Evolutionary conservation across 257 asterid genomes (phyloP), one percentile per base, ranked within the genome.

Genomic region (Echites panduratus): DNA sequence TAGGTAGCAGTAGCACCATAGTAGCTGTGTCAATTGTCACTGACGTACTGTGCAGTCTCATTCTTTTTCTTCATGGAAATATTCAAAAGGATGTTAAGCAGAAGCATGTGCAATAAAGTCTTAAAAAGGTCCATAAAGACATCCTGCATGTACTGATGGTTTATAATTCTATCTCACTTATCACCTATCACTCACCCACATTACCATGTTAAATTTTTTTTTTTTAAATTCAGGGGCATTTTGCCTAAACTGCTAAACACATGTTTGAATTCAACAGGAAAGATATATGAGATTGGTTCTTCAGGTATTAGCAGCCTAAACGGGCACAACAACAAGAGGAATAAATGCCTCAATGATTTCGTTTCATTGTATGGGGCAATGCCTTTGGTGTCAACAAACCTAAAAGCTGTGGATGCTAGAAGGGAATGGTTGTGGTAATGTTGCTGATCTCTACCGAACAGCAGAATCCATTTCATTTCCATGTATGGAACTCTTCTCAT

Each of bases 231-330:
- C 17, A 24, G 38, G 10, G 38, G 64, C 64, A 57, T 24, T 24
- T 9, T 57, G 61, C 35, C 38, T 57, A 57, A 10, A 38, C 38
- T 57, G 35, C 10, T 57, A 57, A 0, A 9, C 17, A n/a, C 2
- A 1, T 26, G 41, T 58, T 58, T 58, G 65, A 27, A 26, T 38
- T 19, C n/a, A 38, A 56, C 84, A 85, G 92, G 92, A 62, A 85
- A 87, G 78, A 83, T 87, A 72, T 82, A 82, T 24, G 90, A 87
- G 82, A 82, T 85, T 72, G 92, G 90, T 70, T 82, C 86, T 44
- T 77, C 89, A 9, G 90, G 90, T 53, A 83, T 84, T 43, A 82
- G 88, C 82, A 82, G 86, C 45, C 66, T 80, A 35, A 80, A 80
- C 66, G 83, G 83, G 12, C 87, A 84, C 29, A 75, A 71, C 35